Evolutionary conservation across 2,329 filamentous ascomycete genomes (phyloP).

Genomic region (Elsinoe fawcettii): DNA sequence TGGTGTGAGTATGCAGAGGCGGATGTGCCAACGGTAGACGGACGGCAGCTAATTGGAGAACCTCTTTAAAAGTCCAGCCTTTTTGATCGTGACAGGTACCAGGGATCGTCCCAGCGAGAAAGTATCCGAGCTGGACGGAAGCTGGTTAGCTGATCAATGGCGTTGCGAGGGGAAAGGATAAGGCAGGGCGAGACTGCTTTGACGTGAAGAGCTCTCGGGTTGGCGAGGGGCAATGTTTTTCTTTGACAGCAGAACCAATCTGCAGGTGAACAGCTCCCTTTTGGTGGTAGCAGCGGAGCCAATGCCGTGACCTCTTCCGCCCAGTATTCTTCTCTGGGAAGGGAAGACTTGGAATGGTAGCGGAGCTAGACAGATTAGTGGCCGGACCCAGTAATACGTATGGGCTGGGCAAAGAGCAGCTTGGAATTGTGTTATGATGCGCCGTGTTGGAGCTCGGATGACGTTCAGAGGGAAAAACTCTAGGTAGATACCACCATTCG

Average conservation of each 20-base stretch:
- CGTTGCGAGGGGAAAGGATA: conserved; percentile 3
- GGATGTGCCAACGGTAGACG: conserved; percentile 5
- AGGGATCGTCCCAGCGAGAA: background rate
- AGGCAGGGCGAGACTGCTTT: background rate
- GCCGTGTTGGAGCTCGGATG: conserved; percentile 1
- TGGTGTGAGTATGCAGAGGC: background rate
- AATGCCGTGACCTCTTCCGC: background rate
- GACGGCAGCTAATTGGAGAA: conserved; percentile 1
- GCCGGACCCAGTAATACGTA: conserved; percentile 5
- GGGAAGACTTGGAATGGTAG: background rate
- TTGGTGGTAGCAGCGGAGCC: background rate
- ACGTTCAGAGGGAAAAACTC: background rate
- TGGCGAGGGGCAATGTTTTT: conserved; percentile 10
- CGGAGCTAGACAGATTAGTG: conserved; percentile 3
- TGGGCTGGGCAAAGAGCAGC: background rate
- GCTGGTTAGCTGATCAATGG: background rate
- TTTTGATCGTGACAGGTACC: conserved; percentile 4
- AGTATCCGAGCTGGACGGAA: background rate
- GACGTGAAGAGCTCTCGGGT: background rate
- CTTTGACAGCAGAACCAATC: background rate
- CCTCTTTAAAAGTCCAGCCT: background rate
- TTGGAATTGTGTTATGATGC: background rate
- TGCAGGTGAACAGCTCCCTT: background rate
- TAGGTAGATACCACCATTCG: background rate
- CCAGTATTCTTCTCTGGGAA: background rate